Percentiles rank a stretch among this genome's conserved stretches.
Evolutionary conservation across 371 early-diverging fungal genomes (phyloP).

Genomic region (Mucor ambiguus): DNA sequence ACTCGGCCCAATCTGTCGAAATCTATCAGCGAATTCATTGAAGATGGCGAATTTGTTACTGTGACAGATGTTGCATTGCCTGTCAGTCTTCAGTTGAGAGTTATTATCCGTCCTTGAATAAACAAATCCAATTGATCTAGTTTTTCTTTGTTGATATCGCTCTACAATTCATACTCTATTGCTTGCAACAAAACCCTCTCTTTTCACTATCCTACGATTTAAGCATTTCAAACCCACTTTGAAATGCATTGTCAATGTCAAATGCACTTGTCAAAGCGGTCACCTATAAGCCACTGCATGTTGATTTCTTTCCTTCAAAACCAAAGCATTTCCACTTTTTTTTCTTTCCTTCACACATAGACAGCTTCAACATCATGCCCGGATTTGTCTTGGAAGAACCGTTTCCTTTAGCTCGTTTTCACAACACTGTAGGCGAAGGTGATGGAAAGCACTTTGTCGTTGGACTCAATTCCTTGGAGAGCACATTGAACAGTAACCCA

Average conservation of each 20-base stretch:
- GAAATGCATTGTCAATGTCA: no score
- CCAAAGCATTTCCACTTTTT: neutral
- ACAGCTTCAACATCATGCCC: conserved; percentile 39
- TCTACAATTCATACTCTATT: no score
- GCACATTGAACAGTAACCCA: conserved; percentile 29
- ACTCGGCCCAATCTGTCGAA: conserved; percentile 76
- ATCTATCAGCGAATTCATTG: conserved; percentile 62
- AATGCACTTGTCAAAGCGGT: neutral
- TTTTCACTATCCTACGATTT: no score
- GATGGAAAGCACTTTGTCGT: conserved; percentile 40
- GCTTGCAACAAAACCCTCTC: no score
- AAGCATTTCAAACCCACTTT: no score
- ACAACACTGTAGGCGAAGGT: conserved; percentile 39
- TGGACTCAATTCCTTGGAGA: conserved; percentile 40
- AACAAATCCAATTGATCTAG: neutral
- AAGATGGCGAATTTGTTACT: conserved; percentile 65
- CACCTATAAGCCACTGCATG: conserved; percentile 3
- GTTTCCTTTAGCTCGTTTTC: conserved; percentile 60
- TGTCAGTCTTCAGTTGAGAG: conserved; percentile 54
- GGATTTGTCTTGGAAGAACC: conserved; percentile 62
- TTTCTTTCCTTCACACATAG: neutral
- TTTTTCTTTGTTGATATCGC: no score
- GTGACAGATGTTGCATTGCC: conserved; percentile 81
- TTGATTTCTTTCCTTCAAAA: conserved; percentile 1
- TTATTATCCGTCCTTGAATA: conserved; percentile 16